These are phyloP conservation scores for Tephrocybe sp. DNA, from an alignment of 768 basidiomycete genomes.

Conservation along the genomic window DNA sequence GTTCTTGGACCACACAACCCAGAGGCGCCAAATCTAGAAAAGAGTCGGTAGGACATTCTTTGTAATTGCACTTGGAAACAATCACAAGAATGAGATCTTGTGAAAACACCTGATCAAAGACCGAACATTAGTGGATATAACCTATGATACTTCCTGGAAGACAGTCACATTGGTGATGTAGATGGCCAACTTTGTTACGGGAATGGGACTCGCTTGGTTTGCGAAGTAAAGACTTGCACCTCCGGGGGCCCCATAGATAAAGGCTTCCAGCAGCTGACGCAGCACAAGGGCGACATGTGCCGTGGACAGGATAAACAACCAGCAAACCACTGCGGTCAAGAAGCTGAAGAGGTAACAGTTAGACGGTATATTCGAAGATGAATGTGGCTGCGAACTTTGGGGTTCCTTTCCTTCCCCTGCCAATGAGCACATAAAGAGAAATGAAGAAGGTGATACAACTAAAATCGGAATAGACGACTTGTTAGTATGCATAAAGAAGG, in stretches of 20 bases:
- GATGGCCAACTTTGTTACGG: neutral
- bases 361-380: neutral
- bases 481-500: neutral
- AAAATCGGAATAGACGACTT: neutral
- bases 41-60: neutral
- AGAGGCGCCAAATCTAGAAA: neutral
- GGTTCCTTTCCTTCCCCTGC: neutral
- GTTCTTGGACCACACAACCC: neutral
- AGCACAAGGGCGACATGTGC: neutral
- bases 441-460: neutral
- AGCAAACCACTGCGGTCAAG: neutral
- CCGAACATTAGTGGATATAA: neutral
- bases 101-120: neutral
- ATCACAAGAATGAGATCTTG: neutral
- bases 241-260: neutral
- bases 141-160: neutral
- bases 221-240: neutral
- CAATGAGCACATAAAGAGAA: neutral
- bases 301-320: neutral
- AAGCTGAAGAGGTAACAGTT: neutral
- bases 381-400: neutral
- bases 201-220: neutral
- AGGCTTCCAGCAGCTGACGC: neutral
- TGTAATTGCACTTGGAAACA: neutral
- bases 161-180: neutral